Percentiles rank a stretch among this genome's conserved stretches.
Evolutionary conservation across 768 basidiomycete genomes (phyloP).

Genomic region (Tylopilus sp.): DNA sequence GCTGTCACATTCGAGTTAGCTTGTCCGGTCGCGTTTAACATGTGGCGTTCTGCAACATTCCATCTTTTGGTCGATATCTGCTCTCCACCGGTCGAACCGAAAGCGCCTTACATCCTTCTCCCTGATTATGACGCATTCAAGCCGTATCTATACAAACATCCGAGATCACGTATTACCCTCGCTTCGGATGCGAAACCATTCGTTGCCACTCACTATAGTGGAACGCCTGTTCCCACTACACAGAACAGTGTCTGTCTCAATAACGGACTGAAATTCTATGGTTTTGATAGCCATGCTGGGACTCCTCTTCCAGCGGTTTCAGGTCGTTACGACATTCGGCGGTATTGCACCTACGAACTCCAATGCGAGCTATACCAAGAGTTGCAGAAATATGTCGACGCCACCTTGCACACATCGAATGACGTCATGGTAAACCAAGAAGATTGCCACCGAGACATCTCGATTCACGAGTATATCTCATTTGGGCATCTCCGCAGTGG

Average conservation of each 20-base stretch:
- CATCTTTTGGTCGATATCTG: slow-evolving; percentile 37
- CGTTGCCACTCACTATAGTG: slow-evolving; percentile 11
- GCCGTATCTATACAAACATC: slow-evolving; percentile 11
- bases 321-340: slow-evolving; percentile 8
- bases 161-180: slow-evolving; percentile 19
- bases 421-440: slow-evolving; percentile 39
- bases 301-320: slow-evolving; percentile 16
- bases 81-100: slow-evolving; percentile 5
- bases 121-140: slow-evolving; percentile 6
- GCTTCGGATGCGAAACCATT: slow-evolving; percentile 22
- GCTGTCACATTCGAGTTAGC: slow-evolving; percentile 41
- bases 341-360: slow-evolving; percentile 33
- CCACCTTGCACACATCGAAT: slow-evolving; percentile 40
- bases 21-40: slow-evolving; percentile 36
- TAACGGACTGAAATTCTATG: slow-evolving; percentile 32
- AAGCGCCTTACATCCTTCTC: slow-evolving; percentile 14
- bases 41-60: slow-evolving; percentile 44
- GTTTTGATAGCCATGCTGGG: slow-evolving; percentile 26
- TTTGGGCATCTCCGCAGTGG: slow-evolving; percentile 46
- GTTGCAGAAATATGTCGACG: slow-evolving; percentile 36
- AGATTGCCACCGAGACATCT: slow-evolving; percentile 38
- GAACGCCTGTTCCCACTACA: slow-evolving; percentile 10
- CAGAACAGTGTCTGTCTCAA: slow-evolving; percentile 26
- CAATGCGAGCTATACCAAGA: slow-evolving; percentile 29
- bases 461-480: slow-evolving; percentile 41